These are phyloP conservation scores for Bonnemaisonia californica DNA, from an alignment of 31 red algal genomes.

Conservation along the genomic window DNA sequence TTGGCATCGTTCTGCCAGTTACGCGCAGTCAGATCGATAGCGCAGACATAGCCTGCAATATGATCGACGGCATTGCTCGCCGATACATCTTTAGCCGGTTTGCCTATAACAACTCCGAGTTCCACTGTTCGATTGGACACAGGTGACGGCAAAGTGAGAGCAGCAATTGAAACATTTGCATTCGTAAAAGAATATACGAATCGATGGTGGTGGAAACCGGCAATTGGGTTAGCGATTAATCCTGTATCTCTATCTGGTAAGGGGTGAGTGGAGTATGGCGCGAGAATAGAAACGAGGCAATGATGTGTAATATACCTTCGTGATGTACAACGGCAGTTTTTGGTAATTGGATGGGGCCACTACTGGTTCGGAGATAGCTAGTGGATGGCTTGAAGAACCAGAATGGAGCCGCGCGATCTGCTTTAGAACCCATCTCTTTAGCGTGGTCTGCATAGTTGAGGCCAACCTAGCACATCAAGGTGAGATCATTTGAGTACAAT, in stretches of 20 bases:
- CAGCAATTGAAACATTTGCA: not conserved
- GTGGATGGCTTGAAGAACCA: slow-evolving; percentile 71
- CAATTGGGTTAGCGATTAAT: not conserved
- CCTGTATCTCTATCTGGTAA: slow-evolving; percentile 1
- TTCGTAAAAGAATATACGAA: slow-evolving; percentile 1
- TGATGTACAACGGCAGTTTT: slow-evolving; percentile 49
- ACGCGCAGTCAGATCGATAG: slow-evolving; percentile 86
- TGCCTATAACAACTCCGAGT: slow-evolving; percentile 74
- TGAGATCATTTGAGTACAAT: too few relatives aligned
- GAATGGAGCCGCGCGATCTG: slow-evolving; percentile 44
- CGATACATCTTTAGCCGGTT: slow-evolving; percentile 40
- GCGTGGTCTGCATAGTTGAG: slow-evolving; percentile 82
- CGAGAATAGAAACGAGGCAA: too few relatives aligned
- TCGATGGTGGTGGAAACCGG: slow-evolving; percentile 9
- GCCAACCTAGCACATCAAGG: slow-evolving; percentile 36
- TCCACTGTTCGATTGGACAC: slow-evolving; percentile 12
- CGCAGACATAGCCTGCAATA: slow-evolving; percentile 72
- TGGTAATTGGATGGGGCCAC: slow-evolving; percentile 47
- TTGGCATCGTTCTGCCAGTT: slow-evolving; percentile 82
- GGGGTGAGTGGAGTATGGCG: slow-evolving; percentile 20
- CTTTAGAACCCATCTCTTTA: slow-evolving; percentile 61
- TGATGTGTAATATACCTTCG: too few relatives aligned
- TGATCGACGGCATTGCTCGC: slow-evolving; percentile 39
- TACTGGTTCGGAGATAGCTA: slow-evolving; percentile 32
- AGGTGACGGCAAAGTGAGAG: too few relatives aligned